These are phyloP conservation scores for Candida broadrunensis DNA, from an alignment of 805 yeast species.

Conservation along the genomic window DNA sequence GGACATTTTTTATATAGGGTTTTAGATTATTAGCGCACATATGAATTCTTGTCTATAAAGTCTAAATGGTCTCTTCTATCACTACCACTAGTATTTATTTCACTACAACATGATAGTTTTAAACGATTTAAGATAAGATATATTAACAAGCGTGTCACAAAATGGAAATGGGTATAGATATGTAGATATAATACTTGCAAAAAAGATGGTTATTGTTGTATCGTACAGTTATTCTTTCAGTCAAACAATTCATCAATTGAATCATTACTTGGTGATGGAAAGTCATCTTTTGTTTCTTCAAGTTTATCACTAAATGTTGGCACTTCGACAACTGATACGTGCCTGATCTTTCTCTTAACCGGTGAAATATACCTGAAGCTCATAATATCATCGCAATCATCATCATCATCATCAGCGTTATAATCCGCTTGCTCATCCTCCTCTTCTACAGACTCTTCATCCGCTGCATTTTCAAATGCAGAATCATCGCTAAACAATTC, in stretches of 20 bases:
- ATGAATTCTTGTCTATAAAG: too few relatives aligned
- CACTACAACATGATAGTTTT: too few relatives aligned
- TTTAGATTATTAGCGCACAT: too few relatives aligned
- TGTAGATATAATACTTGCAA: too few relatives aligned
- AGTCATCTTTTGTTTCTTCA: not conserved
- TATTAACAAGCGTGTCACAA: too few relatives aligned
- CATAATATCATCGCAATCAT: not conserved
- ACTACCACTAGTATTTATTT: too few relatives aligned
- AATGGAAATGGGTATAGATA: too few relatives aligned
- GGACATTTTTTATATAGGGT: too few relatives aligned
- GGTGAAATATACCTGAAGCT: not conserved
- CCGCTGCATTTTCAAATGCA: not conserved
- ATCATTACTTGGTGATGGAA: conserved; percentile 6
- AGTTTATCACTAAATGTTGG: not conserved
- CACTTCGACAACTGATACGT: not conserved
- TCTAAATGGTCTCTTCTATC: too few relatives aligned
- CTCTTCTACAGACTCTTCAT: not conserved
- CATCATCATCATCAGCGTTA: conserved; percentile 1
- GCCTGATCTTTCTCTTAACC: not conserved
- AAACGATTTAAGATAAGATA: too few relatives aligned
- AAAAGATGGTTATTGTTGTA: too few relatives aligned
- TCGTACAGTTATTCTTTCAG: not conserved
- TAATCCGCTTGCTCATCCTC: conserved; percentile 1
- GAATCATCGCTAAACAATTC: not conserved
- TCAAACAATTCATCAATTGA: conserved; percentile 21